Evolutionary conservation across 2,329 filamentous ascomycete genomes (phyloP).

Genomic region (Pseudocercospora fuligena): DNA sequence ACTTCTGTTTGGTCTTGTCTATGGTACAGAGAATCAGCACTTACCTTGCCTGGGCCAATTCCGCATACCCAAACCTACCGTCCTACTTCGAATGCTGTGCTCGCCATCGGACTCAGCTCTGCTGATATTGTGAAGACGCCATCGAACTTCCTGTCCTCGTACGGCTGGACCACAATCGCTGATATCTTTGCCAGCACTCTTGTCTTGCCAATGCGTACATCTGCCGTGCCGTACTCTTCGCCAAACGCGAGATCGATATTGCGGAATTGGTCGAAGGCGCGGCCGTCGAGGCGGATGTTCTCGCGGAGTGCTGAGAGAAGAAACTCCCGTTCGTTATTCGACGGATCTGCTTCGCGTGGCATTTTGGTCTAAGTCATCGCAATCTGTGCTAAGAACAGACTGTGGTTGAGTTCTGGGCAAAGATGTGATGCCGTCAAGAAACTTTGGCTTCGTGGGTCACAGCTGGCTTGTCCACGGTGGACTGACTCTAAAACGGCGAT

Average conservation of each 20-base stretch:
- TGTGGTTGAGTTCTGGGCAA: neutral
- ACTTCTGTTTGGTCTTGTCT: slow-evolving; percentile 64
- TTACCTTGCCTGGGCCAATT: slow-evolving; percentile 32
- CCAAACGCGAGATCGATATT: slow-evolving; percentile 79
- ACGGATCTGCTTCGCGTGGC: slow-evolving; percentile 91
- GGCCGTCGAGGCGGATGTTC: slow-evolving; percentile 81
- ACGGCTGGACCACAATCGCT: slow-evolving; percentile 84
- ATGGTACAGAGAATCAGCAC: slow-evolving; percentile 56
- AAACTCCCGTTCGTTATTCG: slow-evolving; percentile 85
- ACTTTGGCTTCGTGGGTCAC: neutral
- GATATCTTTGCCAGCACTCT: slow-evolving; percentile 86
- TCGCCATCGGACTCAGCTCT: slow-evolving; percentile 90
- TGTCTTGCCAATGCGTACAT: slow-evolving; percentile 87
- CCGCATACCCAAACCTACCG: slow-evolving; percentile 54
- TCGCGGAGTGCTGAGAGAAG: slow-evolving; percentile 81
- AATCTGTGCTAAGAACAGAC: neutral
- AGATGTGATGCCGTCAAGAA: neutral
- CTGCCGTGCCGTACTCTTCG: slow-evolving; percentile 86
- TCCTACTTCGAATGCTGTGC: slow-evolving; percentile 85
- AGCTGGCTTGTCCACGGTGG: neutral
- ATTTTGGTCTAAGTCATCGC: slow-evolving; percentile 56
- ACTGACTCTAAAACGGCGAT: neutral
- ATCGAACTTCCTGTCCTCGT: slow-evolving; percentile 88
- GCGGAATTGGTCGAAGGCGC: slow-evolving; percentile 79
- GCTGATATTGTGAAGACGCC: slow-evolving; percentile 91